Percentiles rank a stretch among this genome's conserved stretches.
phyloP scores from a whole-genome alignment of 2,329 filamentous ascomycete species.

The Monilinia fructigena region DNA sequence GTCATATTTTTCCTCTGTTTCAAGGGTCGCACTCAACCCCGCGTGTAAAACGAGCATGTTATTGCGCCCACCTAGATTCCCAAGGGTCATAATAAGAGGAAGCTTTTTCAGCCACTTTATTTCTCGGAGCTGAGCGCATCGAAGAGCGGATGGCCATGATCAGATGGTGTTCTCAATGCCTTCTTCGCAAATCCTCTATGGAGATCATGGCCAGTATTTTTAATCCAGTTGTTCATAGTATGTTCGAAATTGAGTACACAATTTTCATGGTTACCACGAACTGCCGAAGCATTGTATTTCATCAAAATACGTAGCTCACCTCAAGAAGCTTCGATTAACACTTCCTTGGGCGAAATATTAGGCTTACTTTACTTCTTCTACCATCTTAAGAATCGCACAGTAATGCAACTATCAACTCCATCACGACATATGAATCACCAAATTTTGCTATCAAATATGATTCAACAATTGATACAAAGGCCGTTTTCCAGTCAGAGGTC shows the following conservation, averaged over 20 bases:
- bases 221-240: neutral
- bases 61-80: neutral
- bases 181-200: neutral
- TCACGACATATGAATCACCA: no score
- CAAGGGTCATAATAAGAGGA: neutral
- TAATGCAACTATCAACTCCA: no score
- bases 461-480: no score
- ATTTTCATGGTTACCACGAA: constrained; percentile 12
- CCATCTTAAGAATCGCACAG: no score
- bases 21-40: neutral
- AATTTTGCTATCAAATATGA: no score
- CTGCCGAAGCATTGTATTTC: neutral
- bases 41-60: neutral
- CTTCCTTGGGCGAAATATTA: neutral
- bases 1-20: neutral
- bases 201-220: neutral
- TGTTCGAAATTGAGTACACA: neutral
- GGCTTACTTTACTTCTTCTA: no score
- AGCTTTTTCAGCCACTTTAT: neutral
- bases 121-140: neutral
- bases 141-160: neutral
- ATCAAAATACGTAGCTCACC: neutral
- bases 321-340: neutral
- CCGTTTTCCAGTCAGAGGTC: no score
- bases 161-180: neutral